Evolutionary conservation across 495 filamentous ascomycete species (phyloP).

Genomic region (Tuber aestivum): DNA sequence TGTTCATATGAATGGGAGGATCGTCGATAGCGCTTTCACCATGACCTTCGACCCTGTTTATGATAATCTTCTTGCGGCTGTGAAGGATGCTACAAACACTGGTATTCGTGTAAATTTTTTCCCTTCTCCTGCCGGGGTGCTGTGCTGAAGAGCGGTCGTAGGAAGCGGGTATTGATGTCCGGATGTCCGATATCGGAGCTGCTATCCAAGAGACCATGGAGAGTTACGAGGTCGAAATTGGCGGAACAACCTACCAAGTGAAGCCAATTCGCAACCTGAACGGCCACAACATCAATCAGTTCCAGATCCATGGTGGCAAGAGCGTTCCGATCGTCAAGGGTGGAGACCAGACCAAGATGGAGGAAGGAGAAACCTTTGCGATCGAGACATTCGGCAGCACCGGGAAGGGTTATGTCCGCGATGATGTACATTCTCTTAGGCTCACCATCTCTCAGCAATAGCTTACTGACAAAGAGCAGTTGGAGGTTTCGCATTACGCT

Average conservation of each 20-base stretch:
- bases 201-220: slow-evolving; percentile 84
- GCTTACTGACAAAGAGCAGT: slow-evolving; percentile 41
- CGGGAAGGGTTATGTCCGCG: slow-evolving; percentile 74
- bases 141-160: slow-evolving; percentile 21
- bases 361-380: slow-evolving; percentile 87
- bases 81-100: slow-evolving; percentile 80
- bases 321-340: slow-evolving; percentile 85
- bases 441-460: slow-evolving; percentile 7
- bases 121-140: background rate
- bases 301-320: slow-evolving; percentile 82
- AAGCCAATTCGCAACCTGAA: slow-evolving; percentile 84
- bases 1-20: slow-evolving; percentile 82
- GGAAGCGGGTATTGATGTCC: slow-evolving; percentile 74
- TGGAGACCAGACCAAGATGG: slow-evolving; percentile 78
- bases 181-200: slow-evolving; percentile 69
- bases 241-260: slow-evolving; percentile 69
- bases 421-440: slow-evolving; percentile 54
- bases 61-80: slow-evolving; percentile 73
- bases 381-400: slow-evolving; percentile 94
- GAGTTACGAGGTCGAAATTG: slow-evolving; percentile 75
- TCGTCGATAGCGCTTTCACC: slow-evolving; percentile 91
- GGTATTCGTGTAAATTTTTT: slow-evolving; percentile 54
- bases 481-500: slow-evolving; percentile 73
- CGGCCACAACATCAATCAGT: slow-evolving; percentile 80
- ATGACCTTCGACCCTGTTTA: slow-evolving; percentile 80